A percentile compares a stretch with the other conserved stretches of the same genome.
phyloP scores from a whole-genome alignment of 441 rosid genomes.

The Brassica balearica region DNA sequence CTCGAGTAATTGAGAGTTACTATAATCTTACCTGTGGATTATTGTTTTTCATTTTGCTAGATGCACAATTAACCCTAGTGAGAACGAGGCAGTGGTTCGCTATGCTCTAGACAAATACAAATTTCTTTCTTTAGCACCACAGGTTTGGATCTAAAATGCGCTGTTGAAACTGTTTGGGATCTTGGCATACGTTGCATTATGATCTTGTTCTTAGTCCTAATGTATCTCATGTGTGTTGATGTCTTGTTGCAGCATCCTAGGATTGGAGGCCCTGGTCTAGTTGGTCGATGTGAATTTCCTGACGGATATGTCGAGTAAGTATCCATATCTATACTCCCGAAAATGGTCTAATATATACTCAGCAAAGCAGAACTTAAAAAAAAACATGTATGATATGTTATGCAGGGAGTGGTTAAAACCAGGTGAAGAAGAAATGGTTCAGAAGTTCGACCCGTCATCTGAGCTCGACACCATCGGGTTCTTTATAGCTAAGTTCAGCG shows the following conservation, averaged over 20 bases:
- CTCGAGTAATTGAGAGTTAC: neutral
- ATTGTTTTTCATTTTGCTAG: conserved; percentile 51
- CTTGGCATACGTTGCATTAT: neutral
- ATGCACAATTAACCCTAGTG: conserved; percentile 95
- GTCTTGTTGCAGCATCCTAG: conserved; percentile 69
- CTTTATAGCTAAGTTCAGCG: conserved; percentile 87
- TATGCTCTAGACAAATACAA: conserved; percentile 87
- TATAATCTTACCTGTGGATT: conserved; percentile 10
- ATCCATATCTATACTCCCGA: neutral
- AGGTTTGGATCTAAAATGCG: conserved; percentile 54
- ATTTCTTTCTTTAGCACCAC: conserved; percentile 83
- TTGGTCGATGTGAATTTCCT: conserved; percentile 69
- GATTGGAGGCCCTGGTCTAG: conserved; percentile 93
- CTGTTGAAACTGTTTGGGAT: neutral
- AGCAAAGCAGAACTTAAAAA: neutral
- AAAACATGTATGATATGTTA: conserved; percentile 9
- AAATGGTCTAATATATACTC: neutral
- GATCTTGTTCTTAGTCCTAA: conserved; percentile 16
- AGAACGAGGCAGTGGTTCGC: conserved; percentile 91
- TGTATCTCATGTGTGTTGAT: neutral
- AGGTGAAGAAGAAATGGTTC: conserved; percentile 89
- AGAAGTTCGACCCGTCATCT: conserved; percentile 92
- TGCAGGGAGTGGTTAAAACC: conserved; percentile 94
- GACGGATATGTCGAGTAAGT: conserved; percentile 89
- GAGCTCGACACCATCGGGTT: conserved; percentile 90